Conservation (phyloP, 768 basidiomycete genomes). For the Pulveroboletus sp. region DNA sequence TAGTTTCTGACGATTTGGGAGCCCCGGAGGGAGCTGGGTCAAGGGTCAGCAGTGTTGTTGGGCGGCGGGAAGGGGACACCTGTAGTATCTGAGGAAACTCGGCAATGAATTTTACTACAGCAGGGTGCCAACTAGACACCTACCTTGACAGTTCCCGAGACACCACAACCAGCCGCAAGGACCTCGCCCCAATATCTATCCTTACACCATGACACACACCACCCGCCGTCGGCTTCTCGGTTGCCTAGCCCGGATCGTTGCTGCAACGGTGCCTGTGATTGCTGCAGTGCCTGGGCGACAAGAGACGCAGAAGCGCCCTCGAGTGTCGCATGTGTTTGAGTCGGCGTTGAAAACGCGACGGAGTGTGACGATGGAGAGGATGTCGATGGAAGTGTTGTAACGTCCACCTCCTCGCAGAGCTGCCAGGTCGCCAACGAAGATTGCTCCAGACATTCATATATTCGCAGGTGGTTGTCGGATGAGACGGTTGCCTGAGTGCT, state of each 20-base stretch:
- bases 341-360: conserved; percentile 64
- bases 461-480: conserved; percentile 79
- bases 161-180: conserved; percentile 72
- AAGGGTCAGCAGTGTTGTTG: conserved; percentile 56
- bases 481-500: conserved; percentile 72
- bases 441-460: conserved; percentile 88
- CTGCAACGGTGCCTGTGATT: conserved; percentile 35
- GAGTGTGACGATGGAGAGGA: conserved; percentile 46
- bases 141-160: conserved; percentile 74
- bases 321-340: conserved; percentile 52
- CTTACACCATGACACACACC: conserved; percentile 94
- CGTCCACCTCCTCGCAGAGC: conserved; percentile 71
- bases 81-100: conserved; percentile 58
- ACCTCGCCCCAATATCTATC: conserved; percentile 95
- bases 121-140: conserved; percentile 7
- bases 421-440: conserved; percentile 69
- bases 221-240: conserved; percentile 85
- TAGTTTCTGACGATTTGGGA: conserved; percentile 18
- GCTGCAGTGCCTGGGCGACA: conserved; percentile 62
- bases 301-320: conserved; percentile 55
- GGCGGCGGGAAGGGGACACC: conserved; percentile 63
- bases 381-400: conserved; percentile 46
- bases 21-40: conserved; percentile 35
- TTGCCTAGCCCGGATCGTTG: conserved; percentile 47
- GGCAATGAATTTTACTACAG: background rate